phyloP scores from a whole-genome alignment of 2,329 filamentous ascomycete species.

The Fusarium praegraminearum region DNA sequence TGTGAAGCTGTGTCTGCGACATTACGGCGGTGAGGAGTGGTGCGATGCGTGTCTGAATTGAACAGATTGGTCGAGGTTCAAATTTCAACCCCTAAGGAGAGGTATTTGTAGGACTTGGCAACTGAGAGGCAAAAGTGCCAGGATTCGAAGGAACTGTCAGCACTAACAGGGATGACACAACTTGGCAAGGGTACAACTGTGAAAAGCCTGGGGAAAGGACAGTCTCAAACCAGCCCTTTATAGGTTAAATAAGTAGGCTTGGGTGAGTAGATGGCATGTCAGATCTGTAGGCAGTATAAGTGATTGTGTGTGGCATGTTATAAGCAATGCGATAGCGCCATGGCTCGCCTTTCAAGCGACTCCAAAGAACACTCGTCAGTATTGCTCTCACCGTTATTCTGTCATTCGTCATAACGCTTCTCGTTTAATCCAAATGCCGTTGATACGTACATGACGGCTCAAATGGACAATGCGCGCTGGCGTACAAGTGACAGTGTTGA shows the following conservation, averaged over 20 bases:
- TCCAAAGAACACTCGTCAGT: neutral
- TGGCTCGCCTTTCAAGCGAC: too few relatives aligned
- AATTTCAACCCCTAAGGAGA: neutral
- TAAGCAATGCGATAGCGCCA: too few relatives aligned
- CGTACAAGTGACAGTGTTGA: too few relatives aligned
- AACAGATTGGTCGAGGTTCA: neutral
- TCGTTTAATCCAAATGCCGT: too few relatives aligned
- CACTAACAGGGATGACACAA: neutral
- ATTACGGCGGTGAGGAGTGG: neutral
- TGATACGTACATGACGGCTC: too few relatives aligned
- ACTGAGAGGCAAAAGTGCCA: neutral
- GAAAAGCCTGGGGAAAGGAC: neutral
- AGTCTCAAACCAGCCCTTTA: fast-evolving
- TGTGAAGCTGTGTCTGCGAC: neutral
- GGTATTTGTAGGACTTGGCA: neutral
- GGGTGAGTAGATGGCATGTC: neutral
- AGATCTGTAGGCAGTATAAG: too few relatives aligned
- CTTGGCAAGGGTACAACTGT: neutral
- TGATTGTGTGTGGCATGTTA: too few relatives aligned
- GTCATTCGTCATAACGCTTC: too few relatives aligned
- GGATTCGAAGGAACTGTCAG: neutral
- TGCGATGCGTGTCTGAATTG: neutral
- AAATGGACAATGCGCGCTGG: too few relatives aligned
- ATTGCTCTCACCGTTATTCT: too few relatives aligned
- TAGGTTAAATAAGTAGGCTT: too few relatives aligned